These are phyloP conservation scores for Poa annua DNA, from an alignment of 176 grass and related monocot species.

Conservation along the genomic window DNA sequence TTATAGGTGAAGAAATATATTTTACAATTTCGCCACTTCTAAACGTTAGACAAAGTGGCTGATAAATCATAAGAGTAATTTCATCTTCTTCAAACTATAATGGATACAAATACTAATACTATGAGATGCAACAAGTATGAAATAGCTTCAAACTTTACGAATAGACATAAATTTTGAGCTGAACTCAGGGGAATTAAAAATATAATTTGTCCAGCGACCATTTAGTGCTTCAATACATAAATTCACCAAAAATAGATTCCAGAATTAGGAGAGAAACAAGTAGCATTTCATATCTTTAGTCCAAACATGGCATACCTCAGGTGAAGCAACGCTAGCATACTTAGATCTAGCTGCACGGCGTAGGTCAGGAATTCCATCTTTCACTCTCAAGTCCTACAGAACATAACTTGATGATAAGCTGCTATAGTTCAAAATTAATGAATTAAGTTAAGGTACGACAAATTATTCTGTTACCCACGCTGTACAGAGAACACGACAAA, in stretches of 20 bases:
- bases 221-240: background rate
- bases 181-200: background rate
- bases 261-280: constrained; percentile 15
- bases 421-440: constrained; percentile 5
- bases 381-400: constrained; percentile 81
- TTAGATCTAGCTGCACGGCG: constrained; percentile 80
- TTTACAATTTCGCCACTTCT: background rate
- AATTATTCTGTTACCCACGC: background rate
- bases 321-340: constrained; percentile 77
- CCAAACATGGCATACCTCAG: constrained; percentile 65
- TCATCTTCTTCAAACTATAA: background rate
- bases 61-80: constrained; percentile 12
- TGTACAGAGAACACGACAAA: constrained; percentile 12
- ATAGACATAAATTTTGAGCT: background rate
- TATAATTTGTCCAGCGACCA: background rate
- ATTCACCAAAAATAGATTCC: background rate
- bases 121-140: background rate
- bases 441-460: background rate
- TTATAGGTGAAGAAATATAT: background rate
- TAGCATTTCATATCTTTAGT: background rate
- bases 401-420: constrained; percentile 42
- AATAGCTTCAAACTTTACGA: background rate
- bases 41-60: constrained; percentile 16
- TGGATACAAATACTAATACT: background rate
- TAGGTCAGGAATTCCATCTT: constrained; percentile 92